Evolutionary conservation across 345 rosid genomes (phyloP), one percentile per base, ranked within the genome.

Genomic region (Heritiera fomes): DNA sequence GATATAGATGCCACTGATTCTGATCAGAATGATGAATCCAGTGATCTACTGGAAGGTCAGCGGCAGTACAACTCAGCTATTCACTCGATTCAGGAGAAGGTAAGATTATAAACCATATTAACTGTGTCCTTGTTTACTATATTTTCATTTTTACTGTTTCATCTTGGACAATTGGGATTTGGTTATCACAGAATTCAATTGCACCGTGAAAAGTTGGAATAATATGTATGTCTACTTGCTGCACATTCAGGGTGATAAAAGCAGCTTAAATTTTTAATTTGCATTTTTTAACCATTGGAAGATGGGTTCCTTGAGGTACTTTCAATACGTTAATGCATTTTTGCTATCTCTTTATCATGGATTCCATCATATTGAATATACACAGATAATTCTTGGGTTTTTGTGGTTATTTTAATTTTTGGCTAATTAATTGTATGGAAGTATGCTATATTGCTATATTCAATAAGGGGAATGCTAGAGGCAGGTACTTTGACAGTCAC

Each of bases 41-140:
- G 83, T 74, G 99, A 94, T 83, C 86, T 94, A 79, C 97, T 97
- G 58, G 91, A 97, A 88, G 99, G 99, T 66, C 99, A 97, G 86
- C 86, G 98, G 82, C 98, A 94, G 82, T 97, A 97, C 81, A 89
- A 97, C 90, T 92, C 93, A 0, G 98, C 98, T 79, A 97, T 97
- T 75, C 99, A 97, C 83, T 81, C 98, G 53, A 94, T 94, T 79
- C 93, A 97, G 85, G 99, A 97, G 87, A 85, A 86, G 94, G 99
- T 94, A 90, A 74, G 63, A 63, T 5, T 46, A 67, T 67, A 83
- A 72, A 50, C 78, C 18, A 18, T 75, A 32, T 40, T 9, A 64
- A 47, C 15, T 55, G 9, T 52, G 7, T 38, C 46, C 4, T 34
- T 17, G 58, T 30, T 55, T 50, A 52, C 23, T 34, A 34, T 34